Conservation (phyloP, 768 basidiomycete genomes). For the Termitomyces sp. region DNA sequence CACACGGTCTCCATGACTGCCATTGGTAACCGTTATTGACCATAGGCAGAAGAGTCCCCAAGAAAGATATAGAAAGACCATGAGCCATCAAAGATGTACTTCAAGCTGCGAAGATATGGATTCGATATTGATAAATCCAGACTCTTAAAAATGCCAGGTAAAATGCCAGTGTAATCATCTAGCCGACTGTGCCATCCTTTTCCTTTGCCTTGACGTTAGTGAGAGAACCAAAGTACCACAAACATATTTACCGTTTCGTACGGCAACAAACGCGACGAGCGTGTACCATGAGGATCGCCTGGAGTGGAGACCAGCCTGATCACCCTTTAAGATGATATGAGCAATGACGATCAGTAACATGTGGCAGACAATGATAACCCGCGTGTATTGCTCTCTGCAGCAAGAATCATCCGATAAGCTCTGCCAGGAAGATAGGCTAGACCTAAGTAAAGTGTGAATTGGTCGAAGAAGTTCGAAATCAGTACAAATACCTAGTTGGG, state of each 20-base stretch:
- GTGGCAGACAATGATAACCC: constrained; percentile 25
- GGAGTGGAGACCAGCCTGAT: constrained; percentile 29
- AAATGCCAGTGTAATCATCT: background rate
- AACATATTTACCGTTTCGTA: constrained; percentile 15
- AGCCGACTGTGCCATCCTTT: background rate
- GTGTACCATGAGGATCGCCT: constrained; percentile 16
- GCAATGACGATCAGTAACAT: background rate
- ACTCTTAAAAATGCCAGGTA: no score
- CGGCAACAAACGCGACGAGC: constrained; percentile 3
- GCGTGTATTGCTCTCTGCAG: constrained; percentile 24
- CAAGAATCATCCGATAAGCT: constrained; percentile 30
- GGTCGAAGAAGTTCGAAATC: constrained; percentile 2
- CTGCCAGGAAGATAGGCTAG: constrained; percentile 33
- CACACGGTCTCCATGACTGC: background rate
- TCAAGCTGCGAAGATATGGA: background rate
- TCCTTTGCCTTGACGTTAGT: background rate
- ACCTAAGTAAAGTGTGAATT: constrained; percentile 19
- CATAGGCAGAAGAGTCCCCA: background rate
- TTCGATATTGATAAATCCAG: background rate
- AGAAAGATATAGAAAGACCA: background rate
- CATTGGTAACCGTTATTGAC: background rate
- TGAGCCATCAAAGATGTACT: background rate
- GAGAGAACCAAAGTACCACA: background rate
- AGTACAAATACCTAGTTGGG: constrained; percentile 47
- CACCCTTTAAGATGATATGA: constrained; percentile 12